Percentiles rank a stretch among this genome's conserved stretches.
These are phyloP conservation scores for Spathaspora sp. DNA, from an alignment of 805 yeast species.

Conservation along the genomic window DNA sequence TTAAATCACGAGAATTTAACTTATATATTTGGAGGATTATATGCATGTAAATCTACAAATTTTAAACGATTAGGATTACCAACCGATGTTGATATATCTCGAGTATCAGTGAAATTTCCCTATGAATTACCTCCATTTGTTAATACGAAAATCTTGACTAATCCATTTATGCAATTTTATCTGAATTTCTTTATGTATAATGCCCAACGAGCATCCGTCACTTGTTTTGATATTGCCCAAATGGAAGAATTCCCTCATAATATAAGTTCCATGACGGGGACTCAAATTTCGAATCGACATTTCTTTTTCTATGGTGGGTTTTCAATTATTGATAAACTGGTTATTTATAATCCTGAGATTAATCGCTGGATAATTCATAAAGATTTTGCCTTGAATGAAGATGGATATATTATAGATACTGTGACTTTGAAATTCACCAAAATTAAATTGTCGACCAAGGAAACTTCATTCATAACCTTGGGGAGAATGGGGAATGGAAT, in stretches of 20 bases:
- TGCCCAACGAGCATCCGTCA: slow-evolving; percentile 29
- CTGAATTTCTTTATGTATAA: slow-evolving; percentile 21
- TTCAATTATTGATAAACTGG: slow-evolving; percentile 28
- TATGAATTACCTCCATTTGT: slow-evolving; percentile 38
- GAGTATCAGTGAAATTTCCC: slow-evolving; percentile 35
- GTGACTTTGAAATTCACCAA: slow-evolving; percentile 46
- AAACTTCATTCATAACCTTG: slow-evolving; percentile 11
- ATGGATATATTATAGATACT: slow-evolving; percentile 59
- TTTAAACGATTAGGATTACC: slow-evolving; percentile 32
- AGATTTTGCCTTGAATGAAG: slow-evolving; percentile 45
- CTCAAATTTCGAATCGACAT: slow-evolving; percentile 52
- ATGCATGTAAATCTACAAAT: slow-evolving; percentile 11
- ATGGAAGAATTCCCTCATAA: slow-evolving; percentile 42
- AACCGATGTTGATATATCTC: slow-evolving; percentile 19
- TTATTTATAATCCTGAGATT: slow-evolving; percentile 16
- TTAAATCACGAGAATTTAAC: slow-evolving; percentile 26
- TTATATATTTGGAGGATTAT: slow-evolving; percentile 38
- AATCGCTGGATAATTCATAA: slow-evolving; percentile 39
- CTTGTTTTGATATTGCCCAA: slow-evolving; percentile 20
- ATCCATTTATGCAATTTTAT: slow-evolving; percentile 42
- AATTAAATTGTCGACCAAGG: slow-evolving; percentile 23
- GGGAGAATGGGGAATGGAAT: slow-evolving; percentile 34
- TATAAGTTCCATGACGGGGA: slow-evolving; percentile 44
- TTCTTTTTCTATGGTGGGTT: slow-evolving; percentile 72
- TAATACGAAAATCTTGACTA: slow-evolving; percentile 31